phyloP scores from a whole-genome alignment of 1,284 basidiomycete species.

The Farysia itapuensis region DNA sequence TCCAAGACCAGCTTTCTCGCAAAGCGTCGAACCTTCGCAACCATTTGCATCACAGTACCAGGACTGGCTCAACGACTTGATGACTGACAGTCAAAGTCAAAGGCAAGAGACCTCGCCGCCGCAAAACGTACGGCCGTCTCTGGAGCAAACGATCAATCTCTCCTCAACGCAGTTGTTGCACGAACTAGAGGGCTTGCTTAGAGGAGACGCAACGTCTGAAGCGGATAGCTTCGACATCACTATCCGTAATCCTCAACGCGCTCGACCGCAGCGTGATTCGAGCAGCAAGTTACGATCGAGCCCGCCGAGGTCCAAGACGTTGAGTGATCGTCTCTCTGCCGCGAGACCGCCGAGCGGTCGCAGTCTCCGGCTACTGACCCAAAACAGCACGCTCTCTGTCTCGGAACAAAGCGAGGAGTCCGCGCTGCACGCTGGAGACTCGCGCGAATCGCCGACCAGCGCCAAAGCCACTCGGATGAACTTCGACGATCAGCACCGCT shows the following conservation, averaged over 20 bases:
- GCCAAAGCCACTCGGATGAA: conserved; percentile 24
- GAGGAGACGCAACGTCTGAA: conserved; percentile 1
- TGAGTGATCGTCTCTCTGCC: conserved; percentile 10
- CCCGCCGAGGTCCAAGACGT: conserved; percentile 10
- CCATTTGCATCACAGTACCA: conserved; percentile 28
- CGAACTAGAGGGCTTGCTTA: conserved; percentile 19
- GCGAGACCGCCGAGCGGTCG: conserved; percentile 7
- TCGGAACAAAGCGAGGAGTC: conserved; percentile 1
- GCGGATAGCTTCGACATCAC: background rate
- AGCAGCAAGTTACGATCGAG: conserved; percentile 25
- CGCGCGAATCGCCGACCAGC: conserved; percentile 21
- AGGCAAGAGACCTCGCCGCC: background rate
- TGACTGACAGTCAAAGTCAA: background rate
- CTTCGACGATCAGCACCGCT: conserved; percentile 30
- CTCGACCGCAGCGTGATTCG: background rate
- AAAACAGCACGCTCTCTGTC: background rate
- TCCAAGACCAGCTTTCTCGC: conserved; percentile 2
- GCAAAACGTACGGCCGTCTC: no score
- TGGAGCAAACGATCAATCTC: conserved; percentile 2
- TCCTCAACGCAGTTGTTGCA: conserved; percentile 16
- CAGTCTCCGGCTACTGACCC: no score
- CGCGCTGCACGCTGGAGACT: no score
- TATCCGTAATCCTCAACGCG: background rate
- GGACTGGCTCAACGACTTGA: conserved; percentile 26
- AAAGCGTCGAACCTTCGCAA: conserved; percentile 6